Evolutionary conservation across 2,329 filamentous ascomycete species (phyloP).

Genomic region (Venturia effusa): DNA sequence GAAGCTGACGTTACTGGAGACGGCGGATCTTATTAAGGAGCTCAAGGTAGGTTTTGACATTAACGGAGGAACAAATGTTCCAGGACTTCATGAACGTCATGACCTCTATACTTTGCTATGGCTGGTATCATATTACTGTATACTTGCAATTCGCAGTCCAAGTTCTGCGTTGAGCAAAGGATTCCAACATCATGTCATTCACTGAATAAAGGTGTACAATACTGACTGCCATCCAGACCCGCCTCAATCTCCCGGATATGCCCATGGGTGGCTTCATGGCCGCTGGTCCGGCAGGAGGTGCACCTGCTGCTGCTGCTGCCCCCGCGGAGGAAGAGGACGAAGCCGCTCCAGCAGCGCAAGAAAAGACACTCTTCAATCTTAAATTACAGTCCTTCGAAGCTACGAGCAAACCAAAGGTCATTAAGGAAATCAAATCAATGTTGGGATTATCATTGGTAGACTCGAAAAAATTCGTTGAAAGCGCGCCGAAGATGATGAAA

Average conservation of each 20-base stretch:
- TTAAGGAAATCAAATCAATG: constrained; percentile 98
- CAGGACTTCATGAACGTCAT: not conserved
- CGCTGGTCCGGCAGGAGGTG: constrained; percentile 50
- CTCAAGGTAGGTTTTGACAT: constrained; percentile 60
- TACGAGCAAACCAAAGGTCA: constrained; percentile 89
- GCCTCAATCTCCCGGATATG: constrained; percentile 95
- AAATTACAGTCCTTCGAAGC: constrained; percentile 89
- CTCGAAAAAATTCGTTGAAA: constrained; percentile 99
- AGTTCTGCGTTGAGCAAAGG: not conserved
- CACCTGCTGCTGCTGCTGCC: constrained; percentile 53
- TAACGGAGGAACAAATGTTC: not conserved
- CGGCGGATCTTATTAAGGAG: constrained; percentile 85
- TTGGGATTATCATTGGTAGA: constrained; percentile 93
- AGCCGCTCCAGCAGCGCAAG: constrained; percentile 75
- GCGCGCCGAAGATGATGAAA: constrained; percentile 96
- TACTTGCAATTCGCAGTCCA: too few relatives aligned
- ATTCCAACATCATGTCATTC: not conserved
- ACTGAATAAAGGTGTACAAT: not conserved
- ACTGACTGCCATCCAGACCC: constrained; percentile 46
- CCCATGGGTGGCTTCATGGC: constrained; percentile 85
- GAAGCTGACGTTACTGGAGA: constrained; percentile 94
- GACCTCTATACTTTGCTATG: not conserved
- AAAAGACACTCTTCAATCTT: constrained; percentile 95
- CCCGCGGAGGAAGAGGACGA: constrained; percentile 64
- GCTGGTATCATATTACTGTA: not conserved